phyloP scores from a whole-genome alignment of 768 basidiomycete genomes.

The Suillus paluster region DNA sequence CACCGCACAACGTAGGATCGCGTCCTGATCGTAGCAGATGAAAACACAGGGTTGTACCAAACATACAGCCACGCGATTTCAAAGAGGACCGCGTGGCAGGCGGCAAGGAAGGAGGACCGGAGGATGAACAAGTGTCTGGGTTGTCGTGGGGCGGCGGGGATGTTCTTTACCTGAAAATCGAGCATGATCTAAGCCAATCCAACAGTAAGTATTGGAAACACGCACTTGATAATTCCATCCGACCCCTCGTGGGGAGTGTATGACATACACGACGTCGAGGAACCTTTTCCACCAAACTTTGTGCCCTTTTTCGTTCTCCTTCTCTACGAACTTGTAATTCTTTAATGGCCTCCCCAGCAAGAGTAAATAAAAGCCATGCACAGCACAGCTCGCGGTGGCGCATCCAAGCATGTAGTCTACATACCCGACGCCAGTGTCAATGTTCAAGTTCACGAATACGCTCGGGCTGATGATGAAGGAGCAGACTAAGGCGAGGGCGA shows the following conservation, averaged over 20 bases:
- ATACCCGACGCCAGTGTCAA: constrained; percentile 7
- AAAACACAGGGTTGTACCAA: constrained; percentile 9
- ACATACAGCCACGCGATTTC: constrained; percentile 5
- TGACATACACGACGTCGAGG: constrained; percentile 1
- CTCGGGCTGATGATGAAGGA: neutral
- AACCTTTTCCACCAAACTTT: constrained; percentile 1
- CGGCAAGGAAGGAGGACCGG: neutral
- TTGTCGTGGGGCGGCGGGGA: constrained; percentile 3
- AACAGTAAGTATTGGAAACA: neutral
- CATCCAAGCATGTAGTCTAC: constrained; percentile 9
- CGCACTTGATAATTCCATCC: constrained; percentile 13
- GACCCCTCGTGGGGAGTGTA: constrained; percentile 7
- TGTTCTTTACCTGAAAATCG: constrained; percentile 5
- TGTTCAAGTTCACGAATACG: neutral
- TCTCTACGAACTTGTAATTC: neutral
- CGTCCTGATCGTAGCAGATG: neutral
- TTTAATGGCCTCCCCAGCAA: constrained; percentile 9
- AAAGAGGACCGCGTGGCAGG: neutral
- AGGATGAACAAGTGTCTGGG: constrained; percentile 8
- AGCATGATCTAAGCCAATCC: neutral
- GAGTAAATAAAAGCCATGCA: constrained; percentile 7
- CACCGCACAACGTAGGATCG: constrained; percentile 2
- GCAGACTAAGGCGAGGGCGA: neutral
- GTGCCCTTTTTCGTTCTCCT: neutral
- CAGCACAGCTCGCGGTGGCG: neutral